Base-by-base conservation (phyloP, 257 asterid species). In the Ilex asprella region DNA sequence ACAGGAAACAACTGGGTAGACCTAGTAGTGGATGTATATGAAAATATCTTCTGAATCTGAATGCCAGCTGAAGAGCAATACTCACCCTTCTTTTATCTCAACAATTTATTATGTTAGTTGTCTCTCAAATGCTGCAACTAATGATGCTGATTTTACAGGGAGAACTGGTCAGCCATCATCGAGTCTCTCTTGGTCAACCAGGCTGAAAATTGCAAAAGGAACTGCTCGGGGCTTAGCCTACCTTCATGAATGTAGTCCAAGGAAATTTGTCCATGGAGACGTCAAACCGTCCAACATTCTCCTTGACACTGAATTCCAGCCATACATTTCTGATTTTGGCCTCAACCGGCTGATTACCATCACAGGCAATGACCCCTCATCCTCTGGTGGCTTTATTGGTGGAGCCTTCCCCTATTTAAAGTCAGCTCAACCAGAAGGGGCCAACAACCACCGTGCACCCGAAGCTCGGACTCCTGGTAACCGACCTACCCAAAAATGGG, bases 401-500 rank as follows among this genome's bases (percentile, higher is more conserved):
- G 95, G 95, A 4, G 91, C 97, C 41, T 87, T 89, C 13, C 90
- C 96, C 0, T 89, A 89, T 66, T 46, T 86, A 60, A 83, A 88
- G 13, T 78, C 80, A 0, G 60, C 87, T 47, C 93, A 77, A 56
- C 70, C 82, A 0, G 95, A 86, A 5, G 75, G 84, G 30, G 67
- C 70, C 1, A 85, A 88, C 82, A 77, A 73, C 71, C 88, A 92
- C 62, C 76, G 79, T 16, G 86, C 97, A 14, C 98, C 98, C 0
- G 98, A 92, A 62, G 93, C 95, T 16, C 85, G 93, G 52, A 54
- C 76, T 49, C 64, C 85, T 0, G 79, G 83, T 15, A 75, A 63
- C 49, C 73, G 89, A 21, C 96, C 98, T 2, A 86, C 95, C 46
- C 98, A 92, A 64, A 92, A 92, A 74, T 92, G 98, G 98, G 98